phyloP scores from a whole-genome alignment of 139 green algal species.

The Chlamydomonas sp. region DNA sequence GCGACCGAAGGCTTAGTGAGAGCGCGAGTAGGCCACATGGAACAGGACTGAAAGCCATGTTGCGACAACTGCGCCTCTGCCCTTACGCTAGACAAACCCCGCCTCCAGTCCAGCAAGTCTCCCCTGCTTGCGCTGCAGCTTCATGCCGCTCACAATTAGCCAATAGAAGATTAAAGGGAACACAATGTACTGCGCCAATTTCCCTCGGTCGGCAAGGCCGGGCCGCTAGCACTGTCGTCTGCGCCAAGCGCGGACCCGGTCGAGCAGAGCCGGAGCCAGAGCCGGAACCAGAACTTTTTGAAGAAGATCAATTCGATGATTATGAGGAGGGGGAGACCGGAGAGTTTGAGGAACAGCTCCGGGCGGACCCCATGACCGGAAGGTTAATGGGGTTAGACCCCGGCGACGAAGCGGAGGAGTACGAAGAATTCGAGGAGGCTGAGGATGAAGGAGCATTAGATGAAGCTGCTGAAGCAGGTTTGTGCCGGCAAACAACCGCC shows the following conservation, averaged over 20 bases:
- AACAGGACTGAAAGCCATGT: no score
- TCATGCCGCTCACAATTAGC: no score
- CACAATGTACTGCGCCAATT: no score
- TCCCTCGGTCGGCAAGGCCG: no score
- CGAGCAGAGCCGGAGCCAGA: neutral
- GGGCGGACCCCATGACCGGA: conserved; percentile 15
- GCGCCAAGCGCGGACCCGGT: neutral
- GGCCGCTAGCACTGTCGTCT: no score
- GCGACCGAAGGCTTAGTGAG: no score
- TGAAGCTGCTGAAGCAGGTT: conserved; percentile 35
- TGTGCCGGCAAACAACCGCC: neutral
- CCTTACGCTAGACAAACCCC: no score
- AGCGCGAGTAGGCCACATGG: no score
- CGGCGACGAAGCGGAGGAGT: neutral
- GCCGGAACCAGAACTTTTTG: conserved; percentile 19
- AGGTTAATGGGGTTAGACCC: conserved; percentile 4
- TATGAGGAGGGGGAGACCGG: conserved; percentile 42
- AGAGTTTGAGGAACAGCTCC: conserved; percentile 22
- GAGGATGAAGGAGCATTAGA: conserved; percentile 26
- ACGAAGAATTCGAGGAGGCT: neutral
- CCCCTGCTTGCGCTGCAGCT: no score
- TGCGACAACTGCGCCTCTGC: no score
- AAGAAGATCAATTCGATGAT: conserved; percentile 40
- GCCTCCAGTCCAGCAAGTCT: no score
- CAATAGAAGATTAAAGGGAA: no score